phyloP scores from a whole-genome alignment of 2,329 filamentous ascomycete species.

The Paracoccidioides lutzii region DNA sequence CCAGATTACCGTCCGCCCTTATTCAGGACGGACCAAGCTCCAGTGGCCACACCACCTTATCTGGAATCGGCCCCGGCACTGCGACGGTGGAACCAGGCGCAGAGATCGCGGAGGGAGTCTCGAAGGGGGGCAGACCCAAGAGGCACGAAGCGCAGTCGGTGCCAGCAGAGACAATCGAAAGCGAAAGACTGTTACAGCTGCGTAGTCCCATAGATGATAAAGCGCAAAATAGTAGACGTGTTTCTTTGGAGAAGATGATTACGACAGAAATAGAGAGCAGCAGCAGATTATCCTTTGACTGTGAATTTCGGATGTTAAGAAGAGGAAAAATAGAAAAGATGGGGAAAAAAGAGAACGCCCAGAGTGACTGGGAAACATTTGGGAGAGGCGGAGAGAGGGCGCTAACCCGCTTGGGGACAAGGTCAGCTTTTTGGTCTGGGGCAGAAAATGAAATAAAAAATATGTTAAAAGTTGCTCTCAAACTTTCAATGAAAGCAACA shows the following conservation, averaged over 20 bases:
- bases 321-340: background rate
- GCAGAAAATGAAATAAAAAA: background rate
- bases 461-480: background rate
- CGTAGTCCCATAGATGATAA: slow-evolving; percentile 15
- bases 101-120: slow-evolving; percentile 8
- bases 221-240: background rate
- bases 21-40: slow-evolving; percentile 39
- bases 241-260: background rate
- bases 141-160: slow-evolving; percentile 10
- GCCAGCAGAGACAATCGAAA: slow-evolving; percentile 15
- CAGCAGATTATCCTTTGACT: background rate
- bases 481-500: slow-evolving; percentile 2
- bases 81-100: slow-evolving; percentile 9
- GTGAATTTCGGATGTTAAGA: background rate
- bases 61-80: slow-evolving; percentile 12
- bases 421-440: background rate
- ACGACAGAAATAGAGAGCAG: background rate
- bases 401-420: slow-evolving; percentile 1
- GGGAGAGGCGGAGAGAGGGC: background rate
- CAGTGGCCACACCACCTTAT: slow-evolving; percentile 34
- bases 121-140: slow-evolving; percentile 4
- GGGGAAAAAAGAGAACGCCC: background rate
- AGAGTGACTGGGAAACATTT: background rate
- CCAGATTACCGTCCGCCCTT: slow-evolving; percentile 39
- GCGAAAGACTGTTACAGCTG: slow-evolving; percentile 14